Evolutionary conservation across 1,139 yeast species (phyloP), one percentile per base, ranked within the genome.

Genomic region (Saccharomyces hybrid): DNA sequence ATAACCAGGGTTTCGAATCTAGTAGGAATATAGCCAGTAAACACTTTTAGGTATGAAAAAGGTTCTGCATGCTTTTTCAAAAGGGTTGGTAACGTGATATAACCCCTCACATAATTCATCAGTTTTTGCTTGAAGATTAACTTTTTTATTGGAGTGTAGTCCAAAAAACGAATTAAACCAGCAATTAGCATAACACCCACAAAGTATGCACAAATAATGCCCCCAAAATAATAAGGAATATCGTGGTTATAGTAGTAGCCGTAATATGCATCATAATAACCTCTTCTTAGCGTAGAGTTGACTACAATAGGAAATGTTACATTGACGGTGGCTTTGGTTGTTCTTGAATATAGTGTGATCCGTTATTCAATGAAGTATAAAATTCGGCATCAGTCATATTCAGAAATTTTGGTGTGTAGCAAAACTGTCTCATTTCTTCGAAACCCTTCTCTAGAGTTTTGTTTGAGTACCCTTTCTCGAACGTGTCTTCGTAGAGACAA

Each of bases 1-100:
- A 84, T 70, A 48, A 81, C 71, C 6, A 81, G 58, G 0, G 83
- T 66, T 68, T 86, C 95, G 58, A 79, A 71, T 56, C 95, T 76
- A 0, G 90, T 80, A 67, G 60, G 73, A 49, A 59, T 53, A 47
- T 61, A 51, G 3, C 64, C 67, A n/a, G 61, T 58, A 16, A 61
- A 19, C 21, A 34, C 44, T 38, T 38, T 38, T 6, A 38, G 11
- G 26, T 11, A 19, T 2, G 44, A 38, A 24, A 38, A 38, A 11
- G 44, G 44, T 19, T 51, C 67, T 11, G 44, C 61, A 55, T 65
- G 68, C 14, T 51, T 51, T 8, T 54, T 54, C 4, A 53, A 50
- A 19, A 62, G 49, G 2, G 64, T 55, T 1, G 66, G 66, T 5
- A 59, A 48, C 2, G 57, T 41, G 2, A 56, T 28, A n/a, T 54